phyloP scores from a whole-genome alignment of 345 rosid species.

The Raphanus sativus region DNA sequence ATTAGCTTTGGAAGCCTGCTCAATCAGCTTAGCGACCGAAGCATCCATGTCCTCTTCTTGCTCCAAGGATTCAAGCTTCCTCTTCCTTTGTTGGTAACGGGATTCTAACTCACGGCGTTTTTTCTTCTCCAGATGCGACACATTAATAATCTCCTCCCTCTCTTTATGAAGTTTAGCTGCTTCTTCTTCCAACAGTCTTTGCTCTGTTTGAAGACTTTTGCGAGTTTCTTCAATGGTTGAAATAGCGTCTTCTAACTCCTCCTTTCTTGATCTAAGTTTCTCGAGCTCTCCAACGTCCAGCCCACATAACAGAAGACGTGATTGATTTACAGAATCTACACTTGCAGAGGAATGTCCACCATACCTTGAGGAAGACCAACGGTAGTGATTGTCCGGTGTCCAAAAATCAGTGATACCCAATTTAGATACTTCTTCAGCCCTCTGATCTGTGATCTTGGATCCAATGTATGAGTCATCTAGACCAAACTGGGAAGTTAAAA shows the following conservation, averaged over 20 bases:
- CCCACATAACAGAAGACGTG: slow-evolving; percentile 78
- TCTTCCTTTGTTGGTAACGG: slow-evolving; percentile 63
- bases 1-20: slow-evolving; percentile 57
- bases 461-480: slow-evolving; percentile 87
- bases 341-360: slow-evolving; percentile 72
- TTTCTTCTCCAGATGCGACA: slow-evolving; percentile 44
- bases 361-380: slow-evolving; percentile 87
- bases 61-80: slow-evolving; percentile 57
- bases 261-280: slow-evolving; percentile 56
- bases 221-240: slow-evolving; percentile 45
- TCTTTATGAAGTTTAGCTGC: slow-evolving; percentile 65
- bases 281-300: slow-evolving; percentile 72
- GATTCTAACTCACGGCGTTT: slow-evolving; percentile 58
- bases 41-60: slow-evolving; percentile 66
- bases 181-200: slow-evolving; percentile 64
- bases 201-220: slow-evolving; percentile 54
- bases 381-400: slow-evolving; percentile 92
- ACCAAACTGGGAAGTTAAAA: slow-evolving; percentile 70
- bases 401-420: slow-evolving; percentile 75
- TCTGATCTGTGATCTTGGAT: slow-evolving; percentile 72
- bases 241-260: slow-evolving; percentile 58
- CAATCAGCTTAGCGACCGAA: slow-evolving; percentile 55
- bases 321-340: slow-evolving; percentile 66
- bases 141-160: slow-evolving; percentile 67
- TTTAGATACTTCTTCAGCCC: slow-evolving; percentile 71